Evolutionary conservation across 2,329 filamentous ascomycete genomes (phyloP).

Genomic region (Cladosporium velox): DNA sequence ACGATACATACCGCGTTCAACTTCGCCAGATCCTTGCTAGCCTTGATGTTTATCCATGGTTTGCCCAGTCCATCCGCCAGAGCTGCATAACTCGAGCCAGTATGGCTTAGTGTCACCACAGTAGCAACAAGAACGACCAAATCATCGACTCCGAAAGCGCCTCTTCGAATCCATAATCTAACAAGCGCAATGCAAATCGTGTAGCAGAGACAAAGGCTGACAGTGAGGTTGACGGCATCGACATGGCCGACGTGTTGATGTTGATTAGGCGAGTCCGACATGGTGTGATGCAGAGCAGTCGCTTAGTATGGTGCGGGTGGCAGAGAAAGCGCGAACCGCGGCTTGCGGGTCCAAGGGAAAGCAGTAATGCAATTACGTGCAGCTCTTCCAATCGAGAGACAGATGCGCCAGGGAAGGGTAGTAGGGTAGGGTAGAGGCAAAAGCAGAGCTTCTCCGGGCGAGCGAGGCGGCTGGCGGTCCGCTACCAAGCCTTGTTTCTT

Average conservation of each 20-base stretch:
- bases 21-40: conserved; percentile 24
- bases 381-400: neutral
- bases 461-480: conserved; percentile 4
- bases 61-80: conserved; percentile 33
- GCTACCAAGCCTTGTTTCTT: neutral
- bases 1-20: conserved; percentile 26
- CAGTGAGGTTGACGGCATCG: conserved; percentile 31
- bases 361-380: neutral
- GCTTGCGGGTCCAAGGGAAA: conserved; percentile 10
- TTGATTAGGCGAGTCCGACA: neutral
- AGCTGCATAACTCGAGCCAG: conserved; percentile 33
- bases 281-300: conserved; percentile 10
- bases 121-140: conserved; percentile 34
- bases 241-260: conserved; percentile 9
- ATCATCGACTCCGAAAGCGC: conserved; percentile 35
- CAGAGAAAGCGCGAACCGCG: conserved; percentile 9
- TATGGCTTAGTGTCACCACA: conserved; percentile 32
- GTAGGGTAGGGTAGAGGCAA: neutral
- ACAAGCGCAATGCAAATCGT: conserved; percentile 34
- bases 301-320: conserved; percentile 16
- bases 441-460: conserved; percentile 9
- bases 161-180: conserved; percentile 34
- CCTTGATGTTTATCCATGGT: conserved; percentile 28
- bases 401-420: neutral
- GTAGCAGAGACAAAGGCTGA: conserved; percentile 37